phyloP scores from a whole-genome alignment of 805 yeast genomes.

The Myxozyma udenii region DNA sequence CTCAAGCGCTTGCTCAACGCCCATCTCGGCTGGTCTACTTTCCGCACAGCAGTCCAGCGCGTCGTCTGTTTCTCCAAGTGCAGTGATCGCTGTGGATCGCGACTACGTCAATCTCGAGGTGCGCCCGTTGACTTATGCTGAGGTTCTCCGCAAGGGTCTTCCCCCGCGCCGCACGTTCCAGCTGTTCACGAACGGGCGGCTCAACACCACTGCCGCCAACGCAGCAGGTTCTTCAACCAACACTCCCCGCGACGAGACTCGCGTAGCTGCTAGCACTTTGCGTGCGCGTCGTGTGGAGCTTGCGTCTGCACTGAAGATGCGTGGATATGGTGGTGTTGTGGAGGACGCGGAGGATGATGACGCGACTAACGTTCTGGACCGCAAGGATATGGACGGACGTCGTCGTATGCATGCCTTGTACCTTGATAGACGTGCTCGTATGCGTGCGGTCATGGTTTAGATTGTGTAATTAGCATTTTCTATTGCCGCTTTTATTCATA shows the following conservation, averaged over 20 bases:
- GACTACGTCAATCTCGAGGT: slow-evolving; percentile 17
- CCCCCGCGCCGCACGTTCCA: not conserved
- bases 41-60: not conserved
- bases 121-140: slow-evolving; percentile 20
- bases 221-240: no score
- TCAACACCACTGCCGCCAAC: not conserved
- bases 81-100: not conserved
- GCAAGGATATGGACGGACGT: slow-evolving; percentile 9
- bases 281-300: not conserved
- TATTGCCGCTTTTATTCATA: no score
- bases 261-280: no score
- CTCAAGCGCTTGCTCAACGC: not conserved
- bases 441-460: slow-evolving; percentile 3
- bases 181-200: not conserved
- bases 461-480: not conserved
- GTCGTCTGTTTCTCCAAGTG: not conserved
- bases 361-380: slow-evolving; percentile 1
- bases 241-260: no score
- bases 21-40: not conserved
- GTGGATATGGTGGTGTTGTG: not conserved
- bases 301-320: no score
- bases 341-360: slow-evolving; percentile 12
- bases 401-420: slow-evolving; percentile 13
- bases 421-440: slow-evolving; percentile 13
- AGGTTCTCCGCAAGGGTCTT: slow-evolving; percentile 13